Evolutionary conservation across 441 rosid species (phyloP).

Genomic region (Erysimum cheiri): DNA sequence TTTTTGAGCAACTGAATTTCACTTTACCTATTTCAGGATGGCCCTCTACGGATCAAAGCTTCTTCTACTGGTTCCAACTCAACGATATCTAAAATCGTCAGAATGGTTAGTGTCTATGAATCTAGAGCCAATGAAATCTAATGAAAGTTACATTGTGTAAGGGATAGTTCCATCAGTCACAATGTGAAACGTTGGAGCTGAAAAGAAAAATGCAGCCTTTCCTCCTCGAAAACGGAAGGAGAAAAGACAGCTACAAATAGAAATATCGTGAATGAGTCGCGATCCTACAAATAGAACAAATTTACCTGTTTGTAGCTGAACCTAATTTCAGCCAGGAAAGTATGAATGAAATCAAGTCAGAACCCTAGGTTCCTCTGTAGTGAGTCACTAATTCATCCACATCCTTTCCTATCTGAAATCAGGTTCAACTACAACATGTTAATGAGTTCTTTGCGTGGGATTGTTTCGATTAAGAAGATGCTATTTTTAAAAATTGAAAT

Average conservation of each 20-base stretch:
- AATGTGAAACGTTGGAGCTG: slow-evolving; percentile 10
- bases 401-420: slow-evolving; percentile 8
- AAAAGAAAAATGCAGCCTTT: slow-evolving; percentile 22
- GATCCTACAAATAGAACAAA: slow-evolving; percentile 20
- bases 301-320: slow-evolving; percentile 18
- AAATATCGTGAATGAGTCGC: slow-evolving; percentile 9
- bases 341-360: background rate
- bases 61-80: slow-evolving; percentile 90
- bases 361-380: slow-evolving; percentile 5
- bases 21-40: slow-evolving; percentile 68
- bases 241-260: slow-evolving; percentile 17
- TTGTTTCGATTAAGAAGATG: slow-evolving; percentile 1
- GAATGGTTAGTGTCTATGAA: slow-evolving; percentile 65
- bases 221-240: slow-evolving; percentile 5
- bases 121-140: slow-evolving; percentile 22
- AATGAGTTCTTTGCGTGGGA: slow-evolving; percentile 4
- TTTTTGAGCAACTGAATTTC: slow-evolving; percentile 10
- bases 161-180: slow-evolving; percentile 15
- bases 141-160: slow-evolving; percentile 21
- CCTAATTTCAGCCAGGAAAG: slow-evolving; percentile 1
- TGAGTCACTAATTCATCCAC: slow-evolving; percentile 4
- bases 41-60: slow-evolving; percentile 90
- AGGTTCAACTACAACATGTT: slow-evolving; percentile 13
- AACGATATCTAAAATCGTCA: slow-evolving; percentile 82
- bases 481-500: background rate